A percentile compares a stretch with the other conserved stretches of the same genome.
Conservation (phyloP, 352 stramenopile species). For the Phytophthora hybrid region DNA sequence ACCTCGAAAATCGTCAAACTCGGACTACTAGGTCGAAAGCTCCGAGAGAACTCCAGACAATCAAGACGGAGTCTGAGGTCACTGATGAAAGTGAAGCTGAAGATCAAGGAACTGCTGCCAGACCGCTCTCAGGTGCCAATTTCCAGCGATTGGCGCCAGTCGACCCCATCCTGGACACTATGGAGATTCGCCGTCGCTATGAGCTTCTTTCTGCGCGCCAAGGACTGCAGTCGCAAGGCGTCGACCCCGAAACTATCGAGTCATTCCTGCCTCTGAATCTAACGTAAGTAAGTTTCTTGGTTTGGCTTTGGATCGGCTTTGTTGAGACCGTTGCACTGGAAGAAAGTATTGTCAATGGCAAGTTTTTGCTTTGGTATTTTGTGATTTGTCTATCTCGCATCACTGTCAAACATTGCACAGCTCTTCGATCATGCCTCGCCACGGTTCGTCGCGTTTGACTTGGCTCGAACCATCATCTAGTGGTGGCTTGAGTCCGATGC, state of each 20-base stretch:
- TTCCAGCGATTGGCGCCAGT: not conserved
- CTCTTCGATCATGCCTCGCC: slow-evolving; percentile 9
- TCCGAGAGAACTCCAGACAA: not conserved
- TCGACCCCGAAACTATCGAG: slow-evolving; percentile 23
- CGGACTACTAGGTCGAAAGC: not conserved
- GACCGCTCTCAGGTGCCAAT: slow-evolving; percentile 1
- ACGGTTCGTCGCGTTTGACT: slow-evolving; percentile 1
- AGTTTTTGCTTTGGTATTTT: slow-evolving; percentile 23
- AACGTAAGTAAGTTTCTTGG: slow-evolving; percentile 7
- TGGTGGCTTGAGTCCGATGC: slow-evolving; percentile 21
- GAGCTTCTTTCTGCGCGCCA: slow-evolving; percentile 16
- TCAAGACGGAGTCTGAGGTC: not conserved
- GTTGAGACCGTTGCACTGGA: slow-evolving; percentile 20
- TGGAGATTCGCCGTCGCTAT: slow-evolving; percentile 26
- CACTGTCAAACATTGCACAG: slow-evolving; percentile 2
- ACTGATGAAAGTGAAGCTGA: not conserved
- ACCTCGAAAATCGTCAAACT: slow-evolving; percentile 5
- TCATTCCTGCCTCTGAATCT: slow-evolving; percentile 16
- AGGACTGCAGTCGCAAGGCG: slow-evolving; percentile 11
- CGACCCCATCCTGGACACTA: slow-evolving; percentile 14
- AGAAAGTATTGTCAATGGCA: slow-evolving; percentile 33
- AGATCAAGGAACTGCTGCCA: not conserved
- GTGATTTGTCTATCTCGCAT: not conserved
- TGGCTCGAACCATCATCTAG: slow-evolving; percentile 20
- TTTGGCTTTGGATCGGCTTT: slow-evolving; percentile 27